Conservation (phyloP, 1,139 yeast genomes). For the Yamadazyma friedrichii region DNA sequence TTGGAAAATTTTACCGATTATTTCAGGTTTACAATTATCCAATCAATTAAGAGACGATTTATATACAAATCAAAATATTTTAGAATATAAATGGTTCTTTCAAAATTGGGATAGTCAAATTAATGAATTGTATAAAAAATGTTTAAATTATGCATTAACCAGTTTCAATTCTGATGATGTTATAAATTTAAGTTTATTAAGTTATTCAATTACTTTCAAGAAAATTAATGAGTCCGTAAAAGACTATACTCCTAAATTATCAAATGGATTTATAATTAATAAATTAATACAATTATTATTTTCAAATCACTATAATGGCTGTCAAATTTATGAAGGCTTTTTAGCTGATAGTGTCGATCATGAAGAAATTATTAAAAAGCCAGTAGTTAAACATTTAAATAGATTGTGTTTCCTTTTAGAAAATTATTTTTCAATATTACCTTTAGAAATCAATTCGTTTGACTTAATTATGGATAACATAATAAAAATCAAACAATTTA, state of each 20-base stretch:
- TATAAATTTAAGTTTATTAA: conserved; percentile 29
- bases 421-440: conserved; percentile 24
- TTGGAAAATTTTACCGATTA: conserved; percentile 59
- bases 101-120: conserved; percentile 30
- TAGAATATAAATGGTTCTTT: conserved; percentile 36
- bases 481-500: conserved; percentile 25
- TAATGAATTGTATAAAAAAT: conserved; percentile 21
- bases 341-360: conserved; percentile 13
- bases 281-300: conserved; percentile 25
- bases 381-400: conserved; percentile 51
- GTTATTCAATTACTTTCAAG: conserved; percentile 31
- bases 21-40: conserved; percentile 53
- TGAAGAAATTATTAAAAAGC: conserved; percentile 26
- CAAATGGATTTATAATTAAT: conserved; percentile 23
- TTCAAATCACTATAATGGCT: conserved; percentile 14
- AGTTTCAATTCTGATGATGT: conserved; percentile 23
- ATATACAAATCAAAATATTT: conserved; percentile 24
- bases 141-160: conserved; percentile 27
- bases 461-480: conserved; percentile 22
- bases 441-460: conserved; percentile 17
- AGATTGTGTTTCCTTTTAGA: conserved; percentile 49
- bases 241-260: conserved; percentile 24
- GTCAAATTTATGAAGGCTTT: conserved; percentile 20
- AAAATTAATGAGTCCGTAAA: conserved; percentile 21
- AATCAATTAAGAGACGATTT: conserved; percentile 35